A percentile compares a stretch with the other conserved stretches of the same genome.
These are phyloP conservation scores for Coniochaeta prunicola DNA, from an alignment of 2,329 filamentous ascomycete genomes.

Conservation along the genomic window DNA sequence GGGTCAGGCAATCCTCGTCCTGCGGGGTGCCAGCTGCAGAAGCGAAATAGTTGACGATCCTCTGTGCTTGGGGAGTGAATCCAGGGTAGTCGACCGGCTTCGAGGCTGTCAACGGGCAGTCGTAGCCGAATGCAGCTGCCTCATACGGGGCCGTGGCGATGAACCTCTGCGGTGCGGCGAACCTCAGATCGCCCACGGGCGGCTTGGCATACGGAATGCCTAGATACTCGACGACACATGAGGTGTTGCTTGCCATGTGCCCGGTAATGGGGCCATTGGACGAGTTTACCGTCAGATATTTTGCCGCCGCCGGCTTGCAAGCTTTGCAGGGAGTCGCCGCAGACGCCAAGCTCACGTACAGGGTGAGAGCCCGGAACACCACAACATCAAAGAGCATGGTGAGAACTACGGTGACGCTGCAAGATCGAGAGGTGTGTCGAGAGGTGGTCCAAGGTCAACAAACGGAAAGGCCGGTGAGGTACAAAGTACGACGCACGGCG, in stretches of 20 bases:
- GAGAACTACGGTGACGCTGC: background rate
- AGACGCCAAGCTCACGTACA: background rate
- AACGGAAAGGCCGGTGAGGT: background rate
- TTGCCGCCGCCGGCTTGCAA: background rate
- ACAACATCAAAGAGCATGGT: background rate
- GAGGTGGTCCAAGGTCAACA: background rate
- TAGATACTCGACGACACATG: slow-evolving; percentile 26
- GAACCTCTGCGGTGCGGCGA: slow-evolving; percentile 15
- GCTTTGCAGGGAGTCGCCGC: background rate
- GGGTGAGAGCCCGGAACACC: background rate
- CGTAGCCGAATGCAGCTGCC: slow-evolving; percentile 18
- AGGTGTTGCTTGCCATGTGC: slow-evolving; percentile 19
- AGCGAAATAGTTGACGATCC: slow-evolving; percentile 17
- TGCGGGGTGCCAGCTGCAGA: slow-evolving; percentile 16
- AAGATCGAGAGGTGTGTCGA: background rate
- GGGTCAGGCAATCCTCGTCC: slow-evolving; percentile 27
- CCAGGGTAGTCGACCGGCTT: slow-evolving; percentile 16
- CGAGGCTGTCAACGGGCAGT: slow-evolving; percentile 18
- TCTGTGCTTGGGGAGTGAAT: slow-evolving; percentile 22
- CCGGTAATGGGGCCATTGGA: slow-evolving; percentile 25
- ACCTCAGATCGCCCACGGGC: slow-evolving; percentile 15
- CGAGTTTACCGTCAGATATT: slow-evolving; percentile 19
- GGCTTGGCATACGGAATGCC: slow-evolving; percentile 21
- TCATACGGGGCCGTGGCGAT: slow-evolving; percentile 7
- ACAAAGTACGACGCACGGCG: too few species aligned